Percentiles rank a stretch among this genome's conserved stretches.
Evolutionary conservation across 495 filamentous ascomycete species (phyloP).

Genomic region (Astrothelium macrocarpum): DNA sequence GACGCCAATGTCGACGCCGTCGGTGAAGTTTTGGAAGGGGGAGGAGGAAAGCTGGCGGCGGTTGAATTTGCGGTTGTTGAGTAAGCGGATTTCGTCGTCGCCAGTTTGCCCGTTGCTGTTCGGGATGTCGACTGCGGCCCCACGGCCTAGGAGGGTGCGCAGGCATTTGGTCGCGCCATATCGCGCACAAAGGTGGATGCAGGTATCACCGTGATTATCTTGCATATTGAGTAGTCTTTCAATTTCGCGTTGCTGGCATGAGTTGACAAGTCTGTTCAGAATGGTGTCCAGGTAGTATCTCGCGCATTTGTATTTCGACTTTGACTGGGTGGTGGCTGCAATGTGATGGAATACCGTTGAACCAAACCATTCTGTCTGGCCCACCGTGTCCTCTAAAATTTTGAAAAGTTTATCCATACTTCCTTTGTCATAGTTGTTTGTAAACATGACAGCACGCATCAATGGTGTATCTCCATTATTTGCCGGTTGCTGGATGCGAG

Average conservation of each 20-base stretch:
- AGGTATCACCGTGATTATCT: slow-evolving; percentile 79
- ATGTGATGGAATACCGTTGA: slow-evolving; percentile 90
- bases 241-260: slow-evolving; percentile 55
- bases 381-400: slow-evolving; percentile 66
- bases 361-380: slow-evolving; percentile 61
- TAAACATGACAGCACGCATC: slow-evolving; percentile 90
- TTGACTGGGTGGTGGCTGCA: slow-evolving; percentile 67
- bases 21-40: slow-evolving; percentile 48
- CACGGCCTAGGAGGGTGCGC: slow-evolving; percentile 56
- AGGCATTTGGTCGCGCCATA: slow-evolving; percentile 67
- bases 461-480: slow-evolving; percentile 83
- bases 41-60: slow-evolving; percentile 49
- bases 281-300: slow-evolving; percentile 87
- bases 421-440: slow-evolving; percentile 86
- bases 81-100: slow-evolving; percentile 56
- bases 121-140: slow-evolving; percentile 64
- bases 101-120: slow-evolving; percentile 74
- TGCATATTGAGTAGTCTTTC: slow-evolving; percentile 59
- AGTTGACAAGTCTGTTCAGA: slow-evolving; percentile 70
- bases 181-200: slow-evolving; percentile 76
- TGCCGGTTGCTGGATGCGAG: slow-evolving; percentile 57
- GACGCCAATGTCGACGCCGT: slow-evolving; percentile 13
- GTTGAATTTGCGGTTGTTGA: slow-evolving; percentile 39
- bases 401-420: slow-evolving; percentile 76
- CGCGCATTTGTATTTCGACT: slow-evolving; percentile 70